Base-by-base conservation (phyloP, 177 flowering plant genomes). In the Vitis hybrid region DNA sequence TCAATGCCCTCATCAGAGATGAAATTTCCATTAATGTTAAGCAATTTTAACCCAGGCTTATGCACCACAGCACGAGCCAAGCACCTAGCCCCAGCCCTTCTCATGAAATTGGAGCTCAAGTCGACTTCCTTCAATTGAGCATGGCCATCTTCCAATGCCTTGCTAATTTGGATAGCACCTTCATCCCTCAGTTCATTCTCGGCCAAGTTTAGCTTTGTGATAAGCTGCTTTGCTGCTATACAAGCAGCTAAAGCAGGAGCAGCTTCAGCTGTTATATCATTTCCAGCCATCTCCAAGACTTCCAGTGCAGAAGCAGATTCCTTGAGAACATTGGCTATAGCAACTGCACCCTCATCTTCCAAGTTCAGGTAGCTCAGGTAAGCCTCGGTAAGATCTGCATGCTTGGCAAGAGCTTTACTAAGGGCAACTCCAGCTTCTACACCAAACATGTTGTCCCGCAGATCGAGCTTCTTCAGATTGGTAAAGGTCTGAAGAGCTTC, bases 381-480 rank as follows among this genome's bases (percentile, higher is more conserved):
- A 65, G 77, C 72, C 83, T 90, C 90, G 53, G 75, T 78, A 33
- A 93, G 85, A 74, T 75, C 63, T 20, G 67, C 70, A 77, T 65
- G 75, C 8, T 62, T 74, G 1, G 79, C 66, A 29, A 93, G 75
- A 52, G 91, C 78, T 79, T 85, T 86, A 65, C 94, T 81, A 69
- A 93, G 72, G 49, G 86, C 74, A 59, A 83, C 68, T 65, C 93
- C 94, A 64, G 85, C 91, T 71, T 87, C 90, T 13, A 78, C 81
- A 48, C 93, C 96, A 85, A 94, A 90, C 94, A 94, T 92, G 81
- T 92, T 94, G 79, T 94, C 98, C 16, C 88, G 76, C 51, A 92
- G 74, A 77, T 94, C 94, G 65, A 94, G 89, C 73, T 85, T 94
- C 85, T 78, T 87, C 77, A 94, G 55, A 72, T 79, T 79, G 19